phyloP scores from a whole-genome alignment of 306 rosid species.

The Fragaria nilgerrensis region DNA sequence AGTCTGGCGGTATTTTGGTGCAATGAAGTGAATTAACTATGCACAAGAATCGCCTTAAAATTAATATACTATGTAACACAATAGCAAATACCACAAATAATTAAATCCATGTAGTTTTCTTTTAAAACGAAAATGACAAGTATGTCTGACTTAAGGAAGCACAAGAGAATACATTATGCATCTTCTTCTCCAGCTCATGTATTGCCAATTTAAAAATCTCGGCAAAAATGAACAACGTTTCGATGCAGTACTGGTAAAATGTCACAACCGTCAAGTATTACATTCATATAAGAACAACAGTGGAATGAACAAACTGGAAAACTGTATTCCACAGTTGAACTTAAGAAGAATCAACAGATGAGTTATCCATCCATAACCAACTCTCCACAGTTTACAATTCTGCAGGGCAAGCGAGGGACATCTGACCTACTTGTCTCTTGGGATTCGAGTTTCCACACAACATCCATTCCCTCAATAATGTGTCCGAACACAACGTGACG shows the following conservation, averaged over 20 bases:
- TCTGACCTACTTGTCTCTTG: constrained; percentile 80
- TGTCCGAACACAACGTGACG: constrained; percentile 89
- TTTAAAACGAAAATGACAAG: background rate
- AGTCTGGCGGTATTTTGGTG: background rate
- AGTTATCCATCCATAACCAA: constrained; percentile 56
- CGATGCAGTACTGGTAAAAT: constrained; percentile 4
- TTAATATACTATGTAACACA: constrained; percentile 1
- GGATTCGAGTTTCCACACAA: constrained; percentile 64
- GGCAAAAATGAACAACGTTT: background rate
- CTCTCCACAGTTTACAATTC: constrained; percentile 74
- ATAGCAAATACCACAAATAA: background rate
- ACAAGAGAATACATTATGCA: background rate
- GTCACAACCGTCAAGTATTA: background rate
- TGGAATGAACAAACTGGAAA: constrained; percentile 23
- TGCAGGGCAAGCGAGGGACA: constrained; percentile 70
- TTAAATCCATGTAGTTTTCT: background rate
- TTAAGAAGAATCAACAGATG: background rate
- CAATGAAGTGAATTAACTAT: constrained; percentile 8
- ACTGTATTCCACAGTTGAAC: background rate
- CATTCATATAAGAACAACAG: constrained; percentile 17
- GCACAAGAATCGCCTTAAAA: background rate
- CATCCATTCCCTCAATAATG: constrained; percentile 73
- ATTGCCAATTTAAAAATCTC: background rate
- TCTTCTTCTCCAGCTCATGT: background rate
- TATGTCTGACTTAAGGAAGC: background rate